These are phyloP conservation scores for Spathaspora hagerdaliae DNA, from an alignment of 805 yeast genomes.

Conservation along the genomic window DNA sequence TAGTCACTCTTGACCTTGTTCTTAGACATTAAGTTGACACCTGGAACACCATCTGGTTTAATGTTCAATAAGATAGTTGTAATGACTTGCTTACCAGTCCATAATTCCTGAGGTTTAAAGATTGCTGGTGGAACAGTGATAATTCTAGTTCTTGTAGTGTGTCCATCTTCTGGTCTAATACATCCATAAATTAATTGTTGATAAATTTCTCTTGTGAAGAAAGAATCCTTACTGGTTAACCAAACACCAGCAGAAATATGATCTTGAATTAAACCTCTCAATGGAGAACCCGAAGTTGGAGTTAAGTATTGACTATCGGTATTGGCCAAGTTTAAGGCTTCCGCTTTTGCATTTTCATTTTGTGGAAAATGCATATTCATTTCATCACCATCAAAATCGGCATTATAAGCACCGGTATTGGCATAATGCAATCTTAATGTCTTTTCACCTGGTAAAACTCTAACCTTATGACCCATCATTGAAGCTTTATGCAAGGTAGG, in stretches of 20 bases:
- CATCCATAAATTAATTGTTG: slow-evolving; percentile 93
- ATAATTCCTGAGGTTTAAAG: slow-evolving; percentile 78
- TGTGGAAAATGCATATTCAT: slow-evolving; percentile 99
- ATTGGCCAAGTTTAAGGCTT: slow-evolving; percentile 90
- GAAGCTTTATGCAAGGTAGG: slow-evolving; percentile 99
- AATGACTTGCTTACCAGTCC: slow-evolving; percentile 98
- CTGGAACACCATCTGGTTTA: slow-evolving; percentile 84
- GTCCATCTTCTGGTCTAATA: slow-evolving; percentile 96
- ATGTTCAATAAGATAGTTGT: slow-evolving; percentile 88
- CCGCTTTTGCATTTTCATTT: slow-evolving; percentile 94
- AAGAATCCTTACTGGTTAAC: slow-evolving; percentile 90
- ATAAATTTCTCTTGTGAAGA: slow-evolving; percentile 86
- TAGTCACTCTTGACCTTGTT: slow-evolving; percentile 92
- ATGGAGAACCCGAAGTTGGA: slow-evolving; percentile 97
- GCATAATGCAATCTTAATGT: slow-evolving; percentile 96
- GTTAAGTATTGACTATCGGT: slow-evolving; percentile 97
- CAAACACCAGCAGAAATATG: slow-evolving; percentile 99
- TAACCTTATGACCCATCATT: slow-evolving; percentile 98
- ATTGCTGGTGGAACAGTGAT: slow-evolving; percentile 87
- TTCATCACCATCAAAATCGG: slow-evolving; percentile 99
- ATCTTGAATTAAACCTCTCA: slow-evolving; percentile 98
- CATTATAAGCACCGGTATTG: slow-evolving; percentile 97
- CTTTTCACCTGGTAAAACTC: slow-evolving; percentile 96
- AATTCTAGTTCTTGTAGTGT: slow-evolving; percentile 63
- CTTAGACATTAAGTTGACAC: slow-evolving; percentile 75